Percentiles rank a stretch among this genome's conserved stretches.
Conservation (phyloP, 192 early-diverging fungal genomes). For the Chytriomyces confervae region DNA sequence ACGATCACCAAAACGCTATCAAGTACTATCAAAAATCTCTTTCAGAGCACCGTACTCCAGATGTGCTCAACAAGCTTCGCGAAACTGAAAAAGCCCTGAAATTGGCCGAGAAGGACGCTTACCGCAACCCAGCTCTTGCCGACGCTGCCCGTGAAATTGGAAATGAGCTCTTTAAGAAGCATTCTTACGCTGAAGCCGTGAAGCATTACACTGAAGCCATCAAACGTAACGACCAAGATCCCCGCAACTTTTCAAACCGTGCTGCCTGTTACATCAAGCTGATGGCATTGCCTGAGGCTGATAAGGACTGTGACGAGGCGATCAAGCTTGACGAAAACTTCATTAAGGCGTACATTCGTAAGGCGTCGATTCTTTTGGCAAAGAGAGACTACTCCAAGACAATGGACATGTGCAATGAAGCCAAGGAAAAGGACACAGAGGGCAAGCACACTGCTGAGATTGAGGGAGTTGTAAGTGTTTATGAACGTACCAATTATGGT, state of each 20-base stretch:
- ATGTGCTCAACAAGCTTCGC: constrained; percentile 87
- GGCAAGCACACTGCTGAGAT: constrained; percentile 87
- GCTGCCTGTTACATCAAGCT: constrained; percentile 95
- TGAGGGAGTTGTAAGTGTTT: constrained; percentile 50
- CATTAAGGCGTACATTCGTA: constrained; percentile 94
- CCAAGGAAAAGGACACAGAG: constrained; percentile 80
- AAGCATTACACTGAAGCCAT: constrained; percentile 95
- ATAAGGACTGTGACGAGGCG: constrained; percentile 93
- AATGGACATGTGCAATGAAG: constrained; percentile 80
- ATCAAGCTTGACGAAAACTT: constrained; percentile 85
- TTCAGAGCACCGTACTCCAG: constrained; percentile 93
- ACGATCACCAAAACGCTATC: constrained; percentile 85
- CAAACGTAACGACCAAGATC: constrained; percentile 91
- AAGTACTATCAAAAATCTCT: constrained; percentile 91
- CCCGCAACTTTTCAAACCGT: constrained; percentile 93
- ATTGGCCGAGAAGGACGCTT: constrained; percentile 82
- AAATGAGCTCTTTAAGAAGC: constrained; percentile 91
- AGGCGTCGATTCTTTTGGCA: constrained; percentile 86
- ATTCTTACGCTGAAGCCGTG: constrained; percentile 84
- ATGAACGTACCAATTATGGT: constrained; percentile 50
- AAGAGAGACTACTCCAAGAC: constrained; percentile 88
- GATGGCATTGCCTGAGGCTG: constrained; percentile 89
- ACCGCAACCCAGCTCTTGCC: constrained; percentile 79
- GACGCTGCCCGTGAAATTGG: constrained; percentile 93
- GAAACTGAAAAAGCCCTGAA: constrained; percentile 83